Percentiles rank a stretch among this genome's conserved stretches.
Evolutionary conservation across 306 rosid species (phyloP).

Genomic region (Citrullus mucosospermus): DNA sequence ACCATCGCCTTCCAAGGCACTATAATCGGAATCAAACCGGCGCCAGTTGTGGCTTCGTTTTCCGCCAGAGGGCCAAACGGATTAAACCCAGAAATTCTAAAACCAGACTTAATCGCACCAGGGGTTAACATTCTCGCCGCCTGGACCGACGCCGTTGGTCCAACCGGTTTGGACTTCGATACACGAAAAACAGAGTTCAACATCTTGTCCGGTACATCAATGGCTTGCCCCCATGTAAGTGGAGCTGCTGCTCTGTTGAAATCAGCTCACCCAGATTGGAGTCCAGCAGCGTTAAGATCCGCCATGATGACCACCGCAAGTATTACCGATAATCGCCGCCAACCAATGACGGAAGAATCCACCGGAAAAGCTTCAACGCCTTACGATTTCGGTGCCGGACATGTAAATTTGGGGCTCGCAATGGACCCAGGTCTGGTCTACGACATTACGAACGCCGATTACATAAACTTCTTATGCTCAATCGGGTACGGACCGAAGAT

Average conservation of each 20-base stretch:
- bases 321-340: conserved; percentile 32
- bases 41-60: conserved; percentile 78
- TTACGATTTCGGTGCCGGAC: conserved; percentile 74
- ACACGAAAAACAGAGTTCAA: conserved; percentile 56
- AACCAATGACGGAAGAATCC: conserved; percentile 54
- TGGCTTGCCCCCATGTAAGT: conserved; percentile 88
- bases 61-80: conserved; percentile 72
- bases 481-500: conserved; percentile 49
- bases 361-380: conserved; percentile 52
- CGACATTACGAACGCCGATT: conserved; percentile 48
- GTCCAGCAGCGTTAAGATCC: conserved; percentile 73
- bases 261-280: conserved; percentile 87
- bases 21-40: conserved; percentile 69
- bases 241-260: conserved; percentile 84
- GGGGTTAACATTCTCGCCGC: conserved; percentile 82
- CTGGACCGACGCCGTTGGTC: conserved; percentile 82
- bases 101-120: conserved; percentile 81
- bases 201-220: conserved; percentile 79
- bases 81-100: conserved; percentile 59
- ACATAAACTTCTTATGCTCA: conserved; percentile 46
- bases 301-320: conserved; percentile 85
- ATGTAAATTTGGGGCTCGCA: conserved; percentile 49
- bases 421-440: conserved; percentile 82
- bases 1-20: conserved; percentile 74
- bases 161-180: conserved; percentile 57